Evolutionary conservation across 2,329 filamentous ascomycete genomes (phyloP).

Genomic region (Calonectria naviculata): DNA sequence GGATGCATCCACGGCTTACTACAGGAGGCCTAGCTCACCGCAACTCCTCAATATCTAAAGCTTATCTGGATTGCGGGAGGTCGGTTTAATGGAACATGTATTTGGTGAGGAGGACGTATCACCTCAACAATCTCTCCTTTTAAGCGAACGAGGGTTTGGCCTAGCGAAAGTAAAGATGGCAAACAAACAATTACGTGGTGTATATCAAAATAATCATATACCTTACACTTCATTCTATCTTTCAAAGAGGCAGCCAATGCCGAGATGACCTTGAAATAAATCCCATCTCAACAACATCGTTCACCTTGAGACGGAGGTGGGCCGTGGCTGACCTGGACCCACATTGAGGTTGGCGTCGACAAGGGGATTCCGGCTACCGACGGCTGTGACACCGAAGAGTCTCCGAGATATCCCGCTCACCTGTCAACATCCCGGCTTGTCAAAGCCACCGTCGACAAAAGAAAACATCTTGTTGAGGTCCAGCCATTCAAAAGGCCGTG

Average conservation of each 20-base stretch:
- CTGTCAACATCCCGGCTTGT: neutral
- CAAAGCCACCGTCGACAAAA: neutral
- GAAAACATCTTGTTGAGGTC: neutral
- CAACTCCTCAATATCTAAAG: neutral
- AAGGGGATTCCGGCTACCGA: neutral
- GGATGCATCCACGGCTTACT: neutral
- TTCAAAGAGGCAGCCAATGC: neutral
- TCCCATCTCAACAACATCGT: neutral
- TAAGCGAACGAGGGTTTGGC: neutral
- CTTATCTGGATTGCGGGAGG: neutral
- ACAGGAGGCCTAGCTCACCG: neutral
- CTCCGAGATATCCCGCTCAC: conserved; percentile 1
- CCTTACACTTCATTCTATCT: no score
- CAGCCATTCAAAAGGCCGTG: neutral
- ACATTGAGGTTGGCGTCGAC: neutral
- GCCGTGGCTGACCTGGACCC: neutral
- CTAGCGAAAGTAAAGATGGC: neutral
- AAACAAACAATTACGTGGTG: no score
- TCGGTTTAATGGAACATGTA: neutral
- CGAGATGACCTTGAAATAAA: neutral
- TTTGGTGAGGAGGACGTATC: neutral
- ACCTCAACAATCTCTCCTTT: neutral
- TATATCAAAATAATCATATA: no score
- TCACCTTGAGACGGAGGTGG: neutral
- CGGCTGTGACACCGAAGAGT: neutral